These are phyloP conservation scores for Hysterangium stoloniferum DNA, from an alignment of 768 basidiomycete species.

Conservation along the genomic window DNA sequence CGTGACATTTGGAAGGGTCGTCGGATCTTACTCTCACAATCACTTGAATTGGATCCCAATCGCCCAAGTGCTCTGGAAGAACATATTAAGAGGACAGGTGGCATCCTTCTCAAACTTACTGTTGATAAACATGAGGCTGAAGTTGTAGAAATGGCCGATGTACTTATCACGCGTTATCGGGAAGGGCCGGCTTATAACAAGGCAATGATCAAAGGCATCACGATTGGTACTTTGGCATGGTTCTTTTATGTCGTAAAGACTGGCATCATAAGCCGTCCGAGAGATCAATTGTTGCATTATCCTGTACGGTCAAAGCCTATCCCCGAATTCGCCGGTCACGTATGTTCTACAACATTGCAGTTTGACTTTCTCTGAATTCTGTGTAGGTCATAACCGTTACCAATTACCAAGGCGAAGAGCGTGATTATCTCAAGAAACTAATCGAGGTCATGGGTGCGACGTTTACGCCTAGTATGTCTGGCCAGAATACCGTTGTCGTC, in stretches of 20 bases:
- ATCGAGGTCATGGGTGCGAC: slow-evolving; percentile 68
- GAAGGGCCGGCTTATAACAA: slow-evolving; percentile 65
- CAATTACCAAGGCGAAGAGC: slow-evolving; percentile 79
- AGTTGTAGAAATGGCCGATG: slow-evolving; percentile 47
- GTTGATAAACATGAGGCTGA: slow-evolving; percentile 23
- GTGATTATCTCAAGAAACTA: slow-evolving; percentile 83
- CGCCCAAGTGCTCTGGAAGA: slow-evolving; percentile 8
- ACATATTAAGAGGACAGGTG: slow-evolving; percentile 43
- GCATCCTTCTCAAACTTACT: slow-evolving; percentile 32
- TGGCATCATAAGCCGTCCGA: slow-evolving; percentile 52
- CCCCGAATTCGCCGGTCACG: slow-evolving; percentile 51
- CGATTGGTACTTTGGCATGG: slow-evolving; percentile 78
- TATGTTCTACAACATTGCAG: slow-evolving; percentile 28
- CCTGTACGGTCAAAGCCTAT: slow-evolving; percentile 61
- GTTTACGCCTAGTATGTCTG: slow-evolving; percentile 79
- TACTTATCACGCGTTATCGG: slow-evolving; percentile 65
- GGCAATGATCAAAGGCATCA: slow-evolving; percentile 52
- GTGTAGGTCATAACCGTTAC: slow-evolving; percentile 72
- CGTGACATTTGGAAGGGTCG: slow-evolving; percentile 49
- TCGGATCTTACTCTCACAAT: slow-evolving; percentile 52
- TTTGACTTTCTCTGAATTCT: background rate
- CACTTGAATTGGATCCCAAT: slow-evolving; percentile 30
- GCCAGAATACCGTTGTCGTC: slow-evolving; percentile 70
- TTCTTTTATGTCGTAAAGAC: slow-evolving; percentile 68
- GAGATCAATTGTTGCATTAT: slow-evolving; percentile 77